Evolutionary conservation across 345 rosid species (phyloP), one percentile per base, ranked within the genome.

Genomic region (Bruguiera gymnorhiza): DNA sequence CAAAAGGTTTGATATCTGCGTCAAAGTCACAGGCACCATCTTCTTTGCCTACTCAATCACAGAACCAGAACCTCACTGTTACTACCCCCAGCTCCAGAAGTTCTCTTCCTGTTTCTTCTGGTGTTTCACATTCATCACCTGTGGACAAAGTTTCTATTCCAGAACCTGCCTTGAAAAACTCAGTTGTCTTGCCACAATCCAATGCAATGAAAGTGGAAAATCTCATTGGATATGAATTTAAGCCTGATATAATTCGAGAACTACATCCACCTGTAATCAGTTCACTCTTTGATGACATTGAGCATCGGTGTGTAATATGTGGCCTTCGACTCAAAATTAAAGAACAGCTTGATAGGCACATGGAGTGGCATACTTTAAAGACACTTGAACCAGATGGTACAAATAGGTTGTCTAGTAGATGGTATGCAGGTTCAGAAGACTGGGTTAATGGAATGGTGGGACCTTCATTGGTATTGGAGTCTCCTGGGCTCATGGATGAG

Each of bases 1-100:
- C 96, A 20, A 92, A 89, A 84, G 98, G 99, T 69, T 73, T 92
- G 83, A 94, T 95, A 81, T 87, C 93, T 70, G 85, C 92, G 67
- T 84, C 93, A 23, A 88, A 87, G 80, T 69, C 79, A 0, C 87
- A 83, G 67, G 69, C 83, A 43, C 31, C 84, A 60, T 76, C 92
- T 19, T 71, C 63, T 6, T 46, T 39, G 6, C 78, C 82, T 70
- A 66, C 62, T 66, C 65, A 24, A 66, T 65, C 69, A 69, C 78
- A 77, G 75, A 83, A 81, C 27, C 76, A 73, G 68, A 82, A 82
- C 66, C 83, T 71, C 13, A 78, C 59, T 50, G 74, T 65, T 68
- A 66, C 87, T 50, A 66, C 77, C 71, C 78, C 70, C 63, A 77
- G 76, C 70, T 62, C 78, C 62, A 55, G 23, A 2, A 62, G 87